Percentiles rank a stretch among this genome's conserved stretches.
These are phyloP conservation scores for Mortierella sp. DNA, from an alignment of 371 early-diverging fungal species.

Conservation along the genomic window DNA sequence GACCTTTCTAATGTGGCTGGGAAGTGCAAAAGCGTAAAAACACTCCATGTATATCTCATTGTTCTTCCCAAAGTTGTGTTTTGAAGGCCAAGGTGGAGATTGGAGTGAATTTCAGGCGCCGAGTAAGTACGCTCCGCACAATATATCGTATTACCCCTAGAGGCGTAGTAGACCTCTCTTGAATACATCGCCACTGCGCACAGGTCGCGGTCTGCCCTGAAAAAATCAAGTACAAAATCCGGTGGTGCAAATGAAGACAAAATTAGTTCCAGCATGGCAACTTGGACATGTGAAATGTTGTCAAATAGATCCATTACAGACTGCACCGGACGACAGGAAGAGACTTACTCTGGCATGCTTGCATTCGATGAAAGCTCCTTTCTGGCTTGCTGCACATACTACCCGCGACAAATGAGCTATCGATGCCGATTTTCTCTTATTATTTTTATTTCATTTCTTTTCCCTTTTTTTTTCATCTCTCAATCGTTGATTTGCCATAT, in stretches of 20 bases:
- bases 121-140: too few species aligned
- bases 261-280: slow-evolving; percentile 19
- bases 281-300: neutral
- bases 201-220: slow-evolving; percentile 3
- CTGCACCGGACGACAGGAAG: slow-evolving; percentile 12
- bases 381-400: neutral
- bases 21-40: too few species aligned
- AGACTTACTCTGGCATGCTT: neutral
- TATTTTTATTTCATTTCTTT: neutral
- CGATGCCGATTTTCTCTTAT: neutral
- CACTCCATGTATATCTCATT: too few species aligned
- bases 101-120: too few species aligned
- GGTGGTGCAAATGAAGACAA: neutral
- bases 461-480: neutral
- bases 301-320: slow-evolving; percentile 20
- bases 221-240: neutral
- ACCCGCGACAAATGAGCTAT: neutral
- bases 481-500: neutral
- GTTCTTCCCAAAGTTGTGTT: too few species aligned
- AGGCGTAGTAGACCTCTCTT: too few species aligned
- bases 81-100: too few species aligned
- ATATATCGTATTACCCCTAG: too few species aligned
- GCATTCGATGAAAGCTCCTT: neutral
- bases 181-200: too few species aligned
- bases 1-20: too few species aligned